Evolutionary conservation across 192 early-diverging fungal genomes (phyloP), one percentile per base, ranked within the genome.

Genomic region (Oehlia diaphana): DNA sequence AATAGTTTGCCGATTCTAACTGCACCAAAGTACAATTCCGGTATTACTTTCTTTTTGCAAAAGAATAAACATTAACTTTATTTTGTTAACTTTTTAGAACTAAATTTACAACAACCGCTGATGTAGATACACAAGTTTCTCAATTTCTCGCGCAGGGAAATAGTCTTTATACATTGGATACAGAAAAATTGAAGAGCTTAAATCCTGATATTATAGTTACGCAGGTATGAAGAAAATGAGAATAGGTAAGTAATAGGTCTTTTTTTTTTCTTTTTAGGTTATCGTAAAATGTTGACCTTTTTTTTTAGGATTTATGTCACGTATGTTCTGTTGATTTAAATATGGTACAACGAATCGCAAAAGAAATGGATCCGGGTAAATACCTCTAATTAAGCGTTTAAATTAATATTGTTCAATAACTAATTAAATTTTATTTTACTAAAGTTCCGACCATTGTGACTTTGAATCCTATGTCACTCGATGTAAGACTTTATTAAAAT

Each of bases 301-400:
- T 74, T 64, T 13, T 39, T 14, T 81, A 88, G 87, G 86, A 87
- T 62, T 83, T 89, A 2, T 89, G 88, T 73, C 81, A 86, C 37
- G 88, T 89, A 7, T 89, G 88, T 50, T 87, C 88, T 16, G 86
- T 89, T 47, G 88, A 89, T 79, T 71, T 89, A 44, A 82, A 83
- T 28, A 87, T 83, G 13, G 88, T 89, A 0, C 83, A 89, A 77
- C 83, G 84, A n/a, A 71, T 86, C 4, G 88, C 83, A 28, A 84
- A 80, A 58, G 86, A 81, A 44, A 82, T 89, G 84, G 44, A 82
- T 28, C 88, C 88, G 62, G 80, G 80, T 77, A 23, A 79, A 69
- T 28, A 79, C 14, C 39, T 49, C 2, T 16, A 19, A 23, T 64
- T 35, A 5, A 42, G 39, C 35, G 6, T 47, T 47, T 47, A 8